Conservation (phyloP, 352 stramenopile genomes). For the Globisporangium splendens region DNA sequence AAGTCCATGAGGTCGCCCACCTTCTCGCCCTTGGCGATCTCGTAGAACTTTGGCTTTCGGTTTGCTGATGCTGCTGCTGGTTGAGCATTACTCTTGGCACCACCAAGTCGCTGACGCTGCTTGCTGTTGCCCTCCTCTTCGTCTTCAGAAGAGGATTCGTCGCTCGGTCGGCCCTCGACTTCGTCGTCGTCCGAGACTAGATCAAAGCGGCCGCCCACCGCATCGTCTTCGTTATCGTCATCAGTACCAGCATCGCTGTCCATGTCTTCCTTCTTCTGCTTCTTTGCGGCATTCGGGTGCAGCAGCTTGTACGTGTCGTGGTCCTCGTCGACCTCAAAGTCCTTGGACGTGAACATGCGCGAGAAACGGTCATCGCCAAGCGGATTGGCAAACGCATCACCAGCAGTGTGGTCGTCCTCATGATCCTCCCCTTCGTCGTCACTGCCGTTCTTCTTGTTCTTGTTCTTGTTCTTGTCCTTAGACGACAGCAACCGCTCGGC, state of each 20-base stretch:
- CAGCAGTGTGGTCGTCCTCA: constrained; percentile 19
- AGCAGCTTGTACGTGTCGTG: constrained; percentile 95
- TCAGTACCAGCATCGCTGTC: constrained; percentile 86
- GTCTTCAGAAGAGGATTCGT: constrained; percentile 65
- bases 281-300: constrained; percentile 90
- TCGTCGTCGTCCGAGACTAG: constrained; percentile 67
- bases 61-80: constrained; percentile 4
- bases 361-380: constrained; percentile 97
- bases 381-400: constrained; percentile 59
- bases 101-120: constrained; percentile 10
- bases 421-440: constrained; percentile 21
- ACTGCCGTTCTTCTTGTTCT: constrained; percentile 21
- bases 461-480: constrained; percentile 70
- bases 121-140: constrained; percentile 32
- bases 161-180: constrained; percentile 48
- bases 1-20: constrained; percentile 80
- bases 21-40: constrained; percentile 81
- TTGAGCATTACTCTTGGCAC: background rate
- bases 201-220: constrained; percentile 60
- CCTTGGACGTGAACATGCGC: constrained; percentile 94
- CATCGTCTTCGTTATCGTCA: constrained; percentile 49
- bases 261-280: constrained; percentile 89
- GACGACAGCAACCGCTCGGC: constrained; percentile 80
- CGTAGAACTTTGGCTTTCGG: constrained; percentile 81
- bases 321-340: constrained; percentile 98